Evolutionary conservation across 768 basidiomycete species (phyloP), one percentile per base, ranked within the genome.

Genomic region (Mrakia blollopis): DNA sequence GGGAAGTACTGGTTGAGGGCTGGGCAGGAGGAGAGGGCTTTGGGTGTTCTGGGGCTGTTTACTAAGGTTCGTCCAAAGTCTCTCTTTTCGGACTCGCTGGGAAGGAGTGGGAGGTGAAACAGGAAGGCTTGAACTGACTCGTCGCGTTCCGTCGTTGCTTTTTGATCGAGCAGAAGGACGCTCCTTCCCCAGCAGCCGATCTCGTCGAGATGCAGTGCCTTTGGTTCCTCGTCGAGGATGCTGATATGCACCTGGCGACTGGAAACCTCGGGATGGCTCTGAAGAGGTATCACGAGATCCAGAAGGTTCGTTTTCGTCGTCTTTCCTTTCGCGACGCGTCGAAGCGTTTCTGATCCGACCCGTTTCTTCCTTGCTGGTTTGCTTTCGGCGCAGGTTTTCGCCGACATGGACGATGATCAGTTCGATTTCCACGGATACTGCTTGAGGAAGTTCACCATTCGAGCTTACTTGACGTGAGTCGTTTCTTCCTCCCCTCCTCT

Each of bases 401-500:
- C 90, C 73, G 91, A 91, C 72, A 88, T 92, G 79, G 93, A 97
- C 79, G 94, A 98, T 80, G 95, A 97, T 81, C 94, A 98, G 84
- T 98, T 91, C 80, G 97, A 99, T 83, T 99, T 99, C 87, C 97
- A 99, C 83, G 89, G 91, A 10, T 99, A 98, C 83, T 92, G 92
- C 79, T 80, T 98, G 80, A 90, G 97, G 73, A 94, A 92, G 80
- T 92, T 90, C 80, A 96, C 92, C 11, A 84, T 98, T 47, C 91
- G 90, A 73, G 89, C 93, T 18, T 98, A 98, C 82, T 78, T 92
- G 73, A 88, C 89, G 96, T 98, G 80, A 78, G 91, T 85, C 50
- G 25, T 21, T 30, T 54, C 47, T 44, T 18, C 21, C 18, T 9
- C 7, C 0, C 18, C 21, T 14, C 57, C 32, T 32, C 5, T n/a